phyloP scores from a whole-genome alignment of 2,329 filamentous ascomycete genomes.

The Pseudocercospora vitis region DNA sequence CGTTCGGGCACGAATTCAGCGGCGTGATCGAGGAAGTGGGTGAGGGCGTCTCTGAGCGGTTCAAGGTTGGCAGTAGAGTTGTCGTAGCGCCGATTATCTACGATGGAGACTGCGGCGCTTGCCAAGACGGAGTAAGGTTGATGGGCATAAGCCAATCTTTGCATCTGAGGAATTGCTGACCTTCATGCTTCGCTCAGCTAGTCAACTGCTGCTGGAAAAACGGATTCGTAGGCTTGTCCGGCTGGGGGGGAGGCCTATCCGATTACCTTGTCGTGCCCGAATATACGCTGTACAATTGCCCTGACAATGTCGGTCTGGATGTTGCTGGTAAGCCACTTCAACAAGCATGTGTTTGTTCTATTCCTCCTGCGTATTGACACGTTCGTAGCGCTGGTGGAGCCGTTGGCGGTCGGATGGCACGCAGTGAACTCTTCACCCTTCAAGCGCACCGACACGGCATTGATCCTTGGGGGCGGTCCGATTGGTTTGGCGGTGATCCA shows the following conservation, averaged over 20 bases:
- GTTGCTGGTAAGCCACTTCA: slow-evolving; percentile 42
- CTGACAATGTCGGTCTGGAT: slow-evolving; percentile 54
- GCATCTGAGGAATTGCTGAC: too few species aligned
- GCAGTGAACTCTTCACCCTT: slow-evolving; percentile 54
- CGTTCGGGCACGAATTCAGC: slow-evolving; percentile 56
- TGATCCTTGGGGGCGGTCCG: slow-evolving; percentile 56
- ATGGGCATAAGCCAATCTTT: too few species aligned
- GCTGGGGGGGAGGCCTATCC: slow-evolving; percentile 55
- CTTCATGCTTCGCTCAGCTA: too few species aligned
- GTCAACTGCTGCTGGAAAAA: slow-evolving; percentile 58
- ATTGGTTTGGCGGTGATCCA: slow-evolving; percentile 55
- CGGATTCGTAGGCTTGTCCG: slow-evolving; percentile 55
- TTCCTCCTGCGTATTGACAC: too few species aligned
- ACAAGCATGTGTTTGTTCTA: too few species aligned
- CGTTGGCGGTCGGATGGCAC: slow-evolving; percentile 58
- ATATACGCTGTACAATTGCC: slow-evolving; percentile 48
- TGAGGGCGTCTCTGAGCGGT: slow-evolving; percentile 48
- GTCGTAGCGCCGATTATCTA: slow-evolving; percentile 53
- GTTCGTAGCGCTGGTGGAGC: slow-evolving; percentile 53
- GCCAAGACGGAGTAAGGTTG: slow-evolving; percentile 53
- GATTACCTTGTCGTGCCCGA: slow-evolving; percentile 54
- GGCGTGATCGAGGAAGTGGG: slow-evolving; percentile 54
- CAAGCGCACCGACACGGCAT: slow-evolving; percentile 47
- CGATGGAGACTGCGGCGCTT: slow-evolving; percentile 54
- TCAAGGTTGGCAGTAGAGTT: slow-evolving; percentile 51